Evolutionary conservation across 139 green algal species (phyloP), one percentile per base, ranked within the genome.

Genomic region (Ettlia oleoabundans): DNA sequence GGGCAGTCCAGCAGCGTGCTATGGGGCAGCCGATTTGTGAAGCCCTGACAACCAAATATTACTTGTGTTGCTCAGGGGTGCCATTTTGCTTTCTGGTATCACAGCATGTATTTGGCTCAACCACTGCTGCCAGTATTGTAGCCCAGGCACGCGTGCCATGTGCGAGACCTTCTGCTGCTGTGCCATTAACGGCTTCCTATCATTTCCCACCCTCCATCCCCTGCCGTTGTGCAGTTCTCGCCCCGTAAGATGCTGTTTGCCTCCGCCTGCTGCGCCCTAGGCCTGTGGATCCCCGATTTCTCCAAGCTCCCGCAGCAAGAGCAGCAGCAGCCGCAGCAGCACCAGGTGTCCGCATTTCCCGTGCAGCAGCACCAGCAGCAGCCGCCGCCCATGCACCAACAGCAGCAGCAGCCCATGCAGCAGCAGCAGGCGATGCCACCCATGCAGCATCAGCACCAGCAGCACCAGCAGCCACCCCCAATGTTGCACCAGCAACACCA

Each of bases 281-380:
- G 82, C 15, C 67, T 98, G 55, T 98, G 94, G 93, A 85, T 98
- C 6, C 95, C 95, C 1, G 77, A 91, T 58, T 47, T 78, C 15
- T 21, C 68, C 8, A 53, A 68, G 53, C 32, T 86, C 76, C 75
- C 72, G 71, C 67, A 84, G 82, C 52, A 40, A 32, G 52, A 68
- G 58, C 75, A 62, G 58, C 51, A 51, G 76, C 47, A 67, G 51
- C 52, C 72, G 51, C 67, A 84, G 82, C 52, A 42, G 41, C 67
- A 77, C n/a, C n/a, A n/a, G n/a, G n/a, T n/a, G n/a, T n/a, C n/a
- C n/a, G n/a, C n/a, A n/a, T n/a, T n/a, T n/a, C n/a, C n/a, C n/a
- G n/a, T n/a, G n/a, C n/a, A n/a, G 35, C 73, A 51, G 22, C 53
- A 35, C 35, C 73, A 69, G 53, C 38, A 38, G 22, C 53, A 80